These are phyloP conservation scores for Termitomyces sp. DNA, from an alignment of 768 basidiomycete genomes.

Conservation along the genomic window DNA sequence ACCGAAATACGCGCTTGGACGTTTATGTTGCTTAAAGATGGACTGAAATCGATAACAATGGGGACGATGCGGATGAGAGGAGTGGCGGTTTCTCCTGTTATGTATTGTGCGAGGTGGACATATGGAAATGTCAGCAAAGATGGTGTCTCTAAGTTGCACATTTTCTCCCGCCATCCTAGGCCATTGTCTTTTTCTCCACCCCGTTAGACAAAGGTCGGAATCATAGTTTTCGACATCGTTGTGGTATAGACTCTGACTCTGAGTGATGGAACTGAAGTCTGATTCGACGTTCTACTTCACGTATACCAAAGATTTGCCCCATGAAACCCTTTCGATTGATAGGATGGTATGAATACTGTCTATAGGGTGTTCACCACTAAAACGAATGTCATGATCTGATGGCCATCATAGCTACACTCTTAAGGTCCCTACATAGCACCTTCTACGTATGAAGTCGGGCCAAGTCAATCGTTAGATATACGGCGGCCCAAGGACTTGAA, in stretches of 20 bases:
- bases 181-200: neutral
- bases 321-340: neutral
- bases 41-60: neutral
- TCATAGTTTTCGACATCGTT: neutral
- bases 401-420: neutral
- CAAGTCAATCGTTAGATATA: constrained; percentile 30
- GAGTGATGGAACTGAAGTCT: neutral
- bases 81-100: too few relatives aligned
- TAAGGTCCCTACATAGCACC: neutral
- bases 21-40: neutral
- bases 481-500: constrained; percentile 41
- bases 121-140: neutral
- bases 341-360: neutral
- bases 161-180: neutral
- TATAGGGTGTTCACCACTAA: neutral
- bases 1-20: too few relatives aligned
- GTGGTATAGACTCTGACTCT: neutral
- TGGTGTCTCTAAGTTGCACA: too few relatives aligned
- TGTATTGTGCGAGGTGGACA: neutral
- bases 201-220: neutral
- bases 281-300: neutral
- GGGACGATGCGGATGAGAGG: neutral
- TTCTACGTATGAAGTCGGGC: neutral
- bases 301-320: neutral
- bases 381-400: neutral